Base-by-base conservation (phyloP, 2,329 filamentous ascomycete genomes). In the Epichloe baconii region DNA sequence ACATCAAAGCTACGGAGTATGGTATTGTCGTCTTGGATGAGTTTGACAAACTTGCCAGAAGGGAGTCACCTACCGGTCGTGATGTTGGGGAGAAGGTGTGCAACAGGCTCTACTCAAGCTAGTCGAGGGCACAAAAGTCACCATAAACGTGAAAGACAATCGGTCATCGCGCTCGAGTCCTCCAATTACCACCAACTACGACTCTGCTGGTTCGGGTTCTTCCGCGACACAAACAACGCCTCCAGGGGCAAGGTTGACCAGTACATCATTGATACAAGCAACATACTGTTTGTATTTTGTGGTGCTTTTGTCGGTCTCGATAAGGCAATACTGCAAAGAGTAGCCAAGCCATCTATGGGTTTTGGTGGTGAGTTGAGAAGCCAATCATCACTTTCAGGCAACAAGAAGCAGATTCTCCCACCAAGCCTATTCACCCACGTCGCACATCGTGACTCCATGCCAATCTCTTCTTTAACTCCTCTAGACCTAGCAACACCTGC, bases 21-120 rank as follows among this genome's bases (percentile, higher is more conserved):
- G 93, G 93, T 5, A 97, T 98, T 51, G 88, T 98, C 45, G 93
- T 95, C 51, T 75, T 98, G 19, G 93, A 98, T 59, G 93, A 98
- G 69, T 88, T 98, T 51, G 93, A 98, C 72, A 98, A 98, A 70
- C 90, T 97, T 53, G 90, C 93, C 2, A 87, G 86, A 38, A 82
- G 88, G 26, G 91, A 93, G 64, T 85, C 90, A 15, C 82, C 81
- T 54, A 89, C 95, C 54, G 91, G 90, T 19, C 86, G 94, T 59
- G 93, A 98, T 62, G 93, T 98, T 3, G 87, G 90, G 93, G 93
- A 21, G 93, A 97, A 71, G 93, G 93, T 49, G 93, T 97, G 0
- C 93, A 98, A 62, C 93, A 98, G 68, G 91, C 93, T 6, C 73
- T 98, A 5, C 71, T 98, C 35, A 97, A 97, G 69, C 88, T 98